Evolutionary conservation across 495 filamentous ascomycete species (phyloP).

Genomic region (Pyrenopolyporus hunteri): DNA sequence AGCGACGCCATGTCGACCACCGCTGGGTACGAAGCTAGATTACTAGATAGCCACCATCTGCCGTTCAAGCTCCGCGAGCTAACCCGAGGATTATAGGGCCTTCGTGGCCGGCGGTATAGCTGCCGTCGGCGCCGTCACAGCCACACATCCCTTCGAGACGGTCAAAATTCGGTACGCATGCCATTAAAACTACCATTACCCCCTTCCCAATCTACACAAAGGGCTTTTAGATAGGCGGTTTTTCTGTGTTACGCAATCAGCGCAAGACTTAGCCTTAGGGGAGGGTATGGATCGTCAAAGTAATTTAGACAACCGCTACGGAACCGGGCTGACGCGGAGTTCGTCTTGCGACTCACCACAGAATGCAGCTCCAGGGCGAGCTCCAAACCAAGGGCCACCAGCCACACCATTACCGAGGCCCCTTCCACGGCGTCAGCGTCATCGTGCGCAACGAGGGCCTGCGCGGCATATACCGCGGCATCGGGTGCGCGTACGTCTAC

Average conservation of each 20-base stretch:
- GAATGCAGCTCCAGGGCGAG: conserved; percentile 96
- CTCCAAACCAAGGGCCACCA: conserved; percentile 84
- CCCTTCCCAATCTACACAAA: background rate
- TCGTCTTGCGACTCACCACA: conserved; percentile 43
- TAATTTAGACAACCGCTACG: too few species aligned
- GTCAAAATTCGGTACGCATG: conserved; percentile 88
- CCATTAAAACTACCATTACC: conserved; percentile 7
- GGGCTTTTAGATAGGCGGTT: background rate
- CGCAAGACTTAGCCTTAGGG: too few species aligned
- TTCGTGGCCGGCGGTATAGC: conserved; percentile 97
- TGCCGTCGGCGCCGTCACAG: conserved; percentile 95
- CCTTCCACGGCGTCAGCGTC: conserved; percentile 87
- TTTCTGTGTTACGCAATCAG: background rate
- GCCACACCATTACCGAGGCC: conserved; percentile 87
- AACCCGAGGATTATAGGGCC: conserved; percentile 49
- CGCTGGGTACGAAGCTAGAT: conserved; percentile 44
- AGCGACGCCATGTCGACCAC: conserved; percentile 54
- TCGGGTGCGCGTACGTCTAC: conserved; percentile 95
- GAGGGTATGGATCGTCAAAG: too few species aligned
- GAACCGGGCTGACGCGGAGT: conserved; percentile 25
- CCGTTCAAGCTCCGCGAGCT: background rate
- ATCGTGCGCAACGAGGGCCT: conserved; percentile 92
- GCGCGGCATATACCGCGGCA: conserved; percentile 82
- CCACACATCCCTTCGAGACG: conserved; percentile 97
- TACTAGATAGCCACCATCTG: too few species aligned